Evolutionary conservation across 371 early-diverging fungal species (phyloP).

Genomic region (Lichtheimia ornata): DNA sequence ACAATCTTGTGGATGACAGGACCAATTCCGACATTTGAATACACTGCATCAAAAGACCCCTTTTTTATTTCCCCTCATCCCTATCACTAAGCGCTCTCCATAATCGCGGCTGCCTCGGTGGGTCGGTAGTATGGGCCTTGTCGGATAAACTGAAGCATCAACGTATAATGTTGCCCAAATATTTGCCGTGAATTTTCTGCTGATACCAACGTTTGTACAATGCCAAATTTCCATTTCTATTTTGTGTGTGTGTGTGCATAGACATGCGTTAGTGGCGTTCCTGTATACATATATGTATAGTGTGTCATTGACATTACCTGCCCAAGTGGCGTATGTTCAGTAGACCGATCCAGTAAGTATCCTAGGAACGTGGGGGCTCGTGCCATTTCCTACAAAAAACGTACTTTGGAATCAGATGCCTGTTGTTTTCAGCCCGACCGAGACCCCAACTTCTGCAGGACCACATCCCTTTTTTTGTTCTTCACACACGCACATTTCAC

Average conservation of each 20-base stretch:
- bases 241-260: neutral
- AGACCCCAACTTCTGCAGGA: neutral
- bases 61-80: neutral
- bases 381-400: constrained; percentile 27
- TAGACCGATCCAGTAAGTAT: constrained; percentile 48
- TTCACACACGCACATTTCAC: neutral
- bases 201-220: constrained; percentile 31
- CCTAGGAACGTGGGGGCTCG: constrained; percentile 39
- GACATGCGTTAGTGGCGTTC: neutral
- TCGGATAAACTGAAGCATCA: constrained; percentile 33
- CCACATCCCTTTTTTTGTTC: neutral
- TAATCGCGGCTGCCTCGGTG: constrained; percentile 33
- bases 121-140: constrained; percentile 45
- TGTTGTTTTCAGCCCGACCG: neutral
- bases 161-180: constrained; percentile 28
- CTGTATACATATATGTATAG: neutral
- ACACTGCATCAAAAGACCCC: neutral
- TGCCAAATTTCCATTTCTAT: constrained; percentile 50
- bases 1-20: too few relatives aligned
- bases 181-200: constrained; percentile 23
- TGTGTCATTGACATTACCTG: constrained; percentile 30
- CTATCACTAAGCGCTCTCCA: constrained; percentile 35
- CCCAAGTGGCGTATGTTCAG: constrained; percentile 36
- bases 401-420: neutral
- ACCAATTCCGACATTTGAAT: constrained; percentile 1